These are phyloP conservation scores for Solanum hybrid DNA, from an alignment of 305 asterid genomes.

Conservation along the genomic window DNA sequence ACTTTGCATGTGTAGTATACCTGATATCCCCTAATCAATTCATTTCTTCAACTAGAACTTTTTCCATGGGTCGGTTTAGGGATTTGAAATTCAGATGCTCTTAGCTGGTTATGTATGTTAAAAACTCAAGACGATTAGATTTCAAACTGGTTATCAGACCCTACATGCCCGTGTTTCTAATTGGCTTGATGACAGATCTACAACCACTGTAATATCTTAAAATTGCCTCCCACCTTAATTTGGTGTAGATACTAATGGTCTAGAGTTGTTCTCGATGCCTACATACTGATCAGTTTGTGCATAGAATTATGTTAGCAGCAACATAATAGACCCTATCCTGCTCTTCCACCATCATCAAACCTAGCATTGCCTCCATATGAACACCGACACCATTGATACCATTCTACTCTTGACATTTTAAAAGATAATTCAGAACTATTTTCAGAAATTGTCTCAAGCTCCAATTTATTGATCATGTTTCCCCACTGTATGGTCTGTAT, in stretches of 20 bases:
- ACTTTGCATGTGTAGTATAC: not conserved
- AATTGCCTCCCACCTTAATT: not conserved
- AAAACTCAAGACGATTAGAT: not conserved
- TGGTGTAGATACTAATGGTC: not conserved
- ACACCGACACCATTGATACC: not conserved
- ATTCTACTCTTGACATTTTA: not conserved
- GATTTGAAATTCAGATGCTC: not conserved
- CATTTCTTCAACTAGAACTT: not conserved
- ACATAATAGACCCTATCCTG: not conserved
- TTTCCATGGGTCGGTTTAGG: not conserved
- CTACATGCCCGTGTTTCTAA: not conserved
- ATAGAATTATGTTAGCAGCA: not conserved
- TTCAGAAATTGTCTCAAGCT: not conserved
- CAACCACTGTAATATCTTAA: not conserved
- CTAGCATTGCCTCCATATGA: not conserved
- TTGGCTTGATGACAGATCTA: not conserved
- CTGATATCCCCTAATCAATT: not conserved
- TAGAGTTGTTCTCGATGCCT: not conserved
- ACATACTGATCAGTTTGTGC: not conserved
- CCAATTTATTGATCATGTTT: not conserved
- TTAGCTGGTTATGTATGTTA: not conserved
- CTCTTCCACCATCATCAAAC: not conserved
- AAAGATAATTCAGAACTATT: not conserved
- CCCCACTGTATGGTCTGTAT: not conserved
- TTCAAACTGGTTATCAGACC: not conserved